Evolutionary conservation across 2,329 filamentous ascomycete species (phyloP).

Genomic region (Neonectria hederae): DNA sequence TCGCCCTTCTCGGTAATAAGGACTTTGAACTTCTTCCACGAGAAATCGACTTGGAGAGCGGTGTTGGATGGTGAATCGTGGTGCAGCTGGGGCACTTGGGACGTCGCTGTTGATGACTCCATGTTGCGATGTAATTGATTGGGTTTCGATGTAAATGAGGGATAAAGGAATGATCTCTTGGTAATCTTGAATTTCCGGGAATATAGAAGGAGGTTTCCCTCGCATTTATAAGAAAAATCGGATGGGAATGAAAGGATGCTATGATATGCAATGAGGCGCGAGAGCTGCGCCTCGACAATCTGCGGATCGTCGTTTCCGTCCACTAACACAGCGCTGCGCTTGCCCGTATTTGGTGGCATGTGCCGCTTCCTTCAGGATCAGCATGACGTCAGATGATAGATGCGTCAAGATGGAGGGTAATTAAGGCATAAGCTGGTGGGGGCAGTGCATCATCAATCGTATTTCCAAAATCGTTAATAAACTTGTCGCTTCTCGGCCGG

Average conservation of each 20-base stretch:
- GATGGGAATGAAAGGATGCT: not conserved
- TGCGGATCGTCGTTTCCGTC: not conserved
- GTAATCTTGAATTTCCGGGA: not conserved
- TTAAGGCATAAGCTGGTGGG: not conserved
- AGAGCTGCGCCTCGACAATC: not conserved
- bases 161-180: not conserved
- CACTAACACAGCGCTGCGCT: not conserved
- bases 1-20: constrained; percentile 18
- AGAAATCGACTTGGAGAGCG: constrained; percentile 22
- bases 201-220: not conserved
- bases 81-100: not conserved
- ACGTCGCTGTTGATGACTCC: not conserved
- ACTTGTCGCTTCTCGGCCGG: too few species aligned
- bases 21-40: constrained; percentile 29
- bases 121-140: not conserved
- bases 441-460: not conserved
- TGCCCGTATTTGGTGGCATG: not conserved
- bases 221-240: not conserved
- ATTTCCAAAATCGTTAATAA: too few species aligned
- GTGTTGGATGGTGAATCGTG: not conserved
- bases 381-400: not conserved
- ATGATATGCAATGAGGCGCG: not conserved
- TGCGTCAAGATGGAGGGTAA: not conserved
- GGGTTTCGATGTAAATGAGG: not conserved
- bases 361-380: not conserved